Conservation (phyloP, 2,329 filamentous ascomycete genomes). For the Hymenoscyphus fraxineus region DNA sequence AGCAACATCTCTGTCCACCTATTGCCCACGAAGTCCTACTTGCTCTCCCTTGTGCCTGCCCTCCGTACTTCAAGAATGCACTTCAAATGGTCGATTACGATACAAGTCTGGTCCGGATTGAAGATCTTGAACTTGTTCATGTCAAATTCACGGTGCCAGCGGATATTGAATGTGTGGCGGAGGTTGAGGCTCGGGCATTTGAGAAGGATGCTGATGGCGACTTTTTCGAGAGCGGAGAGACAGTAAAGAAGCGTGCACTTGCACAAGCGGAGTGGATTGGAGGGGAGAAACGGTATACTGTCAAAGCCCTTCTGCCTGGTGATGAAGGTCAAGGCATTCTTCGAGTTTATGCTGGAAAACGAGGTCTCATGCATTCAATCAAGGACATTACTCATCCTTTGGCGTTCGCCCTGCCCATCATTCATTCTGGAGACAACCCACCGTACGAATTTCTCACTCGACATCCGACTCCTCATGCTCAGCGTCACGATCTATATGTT, state of each 20-base stretch:
- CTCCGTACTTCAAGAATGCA: conserved; percentile 79
- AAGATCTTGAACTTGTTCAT: conserved; percentile 91
- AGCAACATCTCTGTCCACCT: conserved; percentile 90
- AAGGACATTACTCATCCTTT: conserved; percentile 93
- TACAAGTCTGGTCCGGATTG: conserved; percentile 78
- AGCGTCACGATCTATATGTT: conserved; percentile 94
- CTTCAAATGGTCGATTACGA: conserved; percentile 86
- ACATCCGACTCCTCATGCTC: conserved; percentile 96
- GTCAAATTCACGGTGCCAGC: conserved; percentile 81
- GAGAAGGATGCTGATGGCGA: conserved; percentile 84
- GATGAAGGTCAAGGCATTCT: conserved; percentile 86
- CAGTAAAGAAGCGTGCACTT: conserved; percentile 78
- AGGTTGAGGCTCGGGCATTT: conserved; percentile 82
- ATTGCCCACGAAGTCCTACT: conserved; percentile 82
- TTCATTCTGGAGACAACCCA: conserved; percentile 88
- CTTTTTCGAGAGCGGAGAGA: conserved; percentile 85
- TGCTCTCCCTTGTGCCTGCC: conserved; percentile 79
- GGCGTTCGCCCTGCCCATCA: conserved; percentile 82
- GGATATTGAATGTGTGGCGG: conserved; percentile 87
- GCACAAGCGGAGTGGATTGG: conserved; percentile 89
- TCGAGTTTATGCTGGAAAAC: conserved; percentile 90
- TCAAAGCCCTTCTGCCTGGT: conserved; percentile 87
- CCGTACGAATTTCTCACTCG: conserved; percentile 89
- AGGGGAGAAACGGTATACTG: conserved; percentile 83
- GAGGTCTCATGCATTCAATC: conserved; percentile 95